These are phyloP conservation scores for Penicillium manginii DNA, from an alignment of 495 filamentous ascomycete species.

Conservation along the genomic window DNA sequence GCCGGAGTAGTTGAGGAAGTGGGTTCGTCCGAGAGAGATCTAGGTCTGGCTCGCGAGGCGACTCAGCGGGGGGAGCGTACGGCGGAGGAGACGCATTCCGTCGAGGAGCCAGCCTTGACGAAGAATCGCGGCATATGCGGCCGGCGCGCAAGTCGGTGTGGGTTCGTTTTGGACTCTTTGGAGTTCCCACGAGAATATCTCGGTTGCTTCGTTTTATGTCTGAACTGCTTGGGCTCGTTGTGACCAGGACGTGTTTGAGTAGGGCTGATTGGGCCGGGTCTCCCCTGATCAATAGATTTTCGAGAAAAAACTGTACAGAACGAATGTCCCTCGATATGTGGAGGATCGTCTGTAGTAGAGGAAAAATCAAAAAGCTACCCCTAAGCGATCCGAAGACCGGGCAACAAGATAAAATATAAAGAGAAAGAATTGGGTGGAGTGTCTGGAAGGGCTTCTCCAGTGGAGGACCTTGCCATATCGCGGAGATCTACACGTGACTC, in stretches of 20 bases:
- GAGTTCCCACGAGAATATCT: neutral
- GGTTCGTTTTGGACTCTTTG: neutral
- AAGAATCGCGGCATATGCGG: slow-evolving; percentile 44
- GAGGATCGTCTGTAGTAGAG: neutral
- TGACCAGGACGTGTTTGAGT: neutral
- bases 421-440: neutral
- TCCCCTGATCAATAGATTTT: slow-evolving; percentile 24
- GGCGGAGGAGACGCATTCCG: slow-evolving; percentile 49
- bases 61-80: slow-evolving; percentile 35
- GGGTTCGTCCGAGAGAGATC: slow-evolving; percentile 21
- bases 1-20: slow-evolving; percentile 20
- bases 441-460: neutral
- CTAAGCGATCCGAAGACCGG: neutral
- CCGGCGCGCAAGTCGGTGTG: slow-evolving; percentile 33
- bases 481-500: slow-evolving; percentile 32
- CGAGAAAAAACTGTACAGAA: neutral
- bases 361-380: neutral
- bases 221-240: neutral
- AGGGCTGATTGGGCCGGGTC: neutral
- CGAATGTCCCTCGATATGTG: neutral
- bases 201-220: neutral
- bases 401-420: neutral
- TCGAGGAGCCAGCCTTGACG: slow-evolving; percentile 51
- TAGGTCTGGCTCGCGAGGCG: slow-evolving; percentile 34
- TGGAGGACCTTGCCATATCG: slow-evolving; percentile 17